phyloP scores from a whole-genome alignment of 805 yeast genomes.

The Cyberlindnera xylosilytica region DNA sequence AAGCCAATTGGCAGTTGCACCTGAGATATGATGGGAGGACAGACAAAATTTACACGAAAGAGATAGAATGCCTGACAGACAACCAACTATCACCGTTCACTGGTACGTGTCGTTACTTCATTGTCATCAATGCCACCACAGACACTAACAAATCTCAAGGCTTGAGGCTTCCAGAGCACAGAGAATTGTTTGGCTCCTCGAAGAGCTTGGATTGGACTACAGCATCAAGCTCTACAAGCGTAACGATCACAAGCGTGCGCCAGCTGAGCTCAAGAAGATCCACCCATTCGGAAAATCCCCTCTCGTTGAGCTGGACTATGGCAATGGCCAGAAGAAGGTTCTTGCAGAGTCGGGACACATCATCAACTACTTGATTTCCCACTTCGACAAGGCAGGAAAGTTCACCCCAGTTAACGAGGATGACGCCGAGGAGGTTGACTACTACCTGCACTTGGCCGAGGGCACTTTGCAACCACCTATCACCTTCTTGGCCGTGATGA shows the following conservation, averaged over 20 bases:
- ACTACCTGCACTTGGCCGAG: slow-evolving; percentile 56
- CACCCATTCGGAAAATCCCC: slow-evolving; percentile 35
- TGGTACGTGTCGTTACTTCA: too few relatives aligned
- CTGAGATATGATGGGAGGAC: too few relatives aligned
- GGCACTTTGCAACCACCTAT: slow-evolving; percentile 55
- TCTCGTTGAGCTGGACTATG: slow-evolving; percentile 44
- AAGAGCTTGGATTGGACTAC: slow-evolving; percentile 5
- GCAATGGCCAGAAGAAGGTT: slow-evolving; percentile 25
- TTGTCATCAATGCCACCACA: too few relatives aligned
- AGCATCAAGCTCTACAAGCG: slow-evolving; percentile 4
- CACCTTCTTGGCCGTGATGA: slow-evolving; percentile 29
- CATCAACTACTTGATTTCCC: slow-evolving; percentile 44
- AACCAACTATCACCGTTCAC: too few relatives aligned
- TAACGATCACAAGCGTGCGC: slow-evolving; percentile 3
- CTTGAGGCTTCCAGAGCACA: slow-evolving; percentile 5
- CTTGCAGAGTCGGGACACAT: slow-evolving; percentile 64
- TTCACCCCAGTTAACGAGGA: slow-evolving; percentile 37
- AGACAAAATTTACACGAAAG: too few relatives aligned
- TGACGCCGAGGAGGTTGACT: slow-evolving; percentile 44
- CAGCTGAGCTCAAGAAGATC: slow-evolving; percentile 3
- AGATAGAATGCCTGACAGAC: too few relatives aligned
- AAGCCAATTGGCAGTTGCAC: too few relatives aligned
- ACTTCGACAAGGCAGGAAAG: slow-evolving; percentile 43
- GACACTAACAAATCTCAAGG: too few relatives aligned
- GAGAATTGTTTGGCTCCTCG: slow-evolving; percentile 7